Evolutionary conservation across 257 asterid genomes (phyloP), one percentile per base, ranked within the genome.

Genomic region (Solanum habrochaites): DNA sequence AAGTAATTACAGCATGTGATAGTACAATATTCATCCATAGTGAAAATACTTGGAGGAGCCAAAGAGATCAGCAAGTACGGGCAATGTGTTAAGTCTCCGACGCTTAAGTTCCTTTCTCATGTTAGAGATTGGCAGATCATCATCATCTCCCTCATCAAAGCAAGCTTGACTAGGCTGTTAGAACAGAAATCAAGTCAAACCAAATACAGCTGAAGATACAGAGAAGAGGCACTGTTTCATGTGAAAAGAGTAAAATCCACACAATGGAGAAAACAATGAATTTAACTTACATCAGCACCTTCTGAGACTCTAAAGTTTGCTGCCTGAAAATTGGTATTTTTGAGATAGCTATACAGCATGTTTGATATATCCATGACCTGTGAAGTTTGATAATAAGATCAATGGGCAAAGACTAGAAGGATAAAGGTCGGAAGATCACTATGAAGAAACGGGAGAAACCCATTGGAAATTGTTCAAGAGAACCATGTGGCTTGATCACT

Each of bases 341-440:
- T 85, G 47, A 91, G 91, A 89, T 92, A 92, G 83, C 82, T 32
- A 88, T 88, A 88, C 88, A 96, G 89, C 94, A 89, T 85, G 88
- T 90, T 94, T 69, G 99, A 93, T 87, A 97, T 87, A 89, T 97
- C 97, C 91, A 86, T 56, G 43, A 95, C 98, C 99, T 97, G 89
- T 83, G 39, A 90, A 69, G 45, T 52, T 60, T 20, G 60, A 69
- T 31, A 23, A 21, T 21, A 37, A 67, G 39, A 86, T 78, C 58
- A 64, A 49, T 75, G 83, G 89, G 43, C 18, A 74, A 18, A 52
- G 11, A 81, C 85, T 81, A 81, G 40, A 47, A 81, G 20, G 31
- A 49, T 49, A 49, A 78, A 49, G 40, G 20, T 49, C 7, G 6
- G 11, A 52, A 29, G 85, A 81, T 49, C 42, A 29, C 35, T 20